Evolutionary conservation across 768 basidiomycete species (phyloP).

Genomic region (Boletus pseudopeckii): DNA sequence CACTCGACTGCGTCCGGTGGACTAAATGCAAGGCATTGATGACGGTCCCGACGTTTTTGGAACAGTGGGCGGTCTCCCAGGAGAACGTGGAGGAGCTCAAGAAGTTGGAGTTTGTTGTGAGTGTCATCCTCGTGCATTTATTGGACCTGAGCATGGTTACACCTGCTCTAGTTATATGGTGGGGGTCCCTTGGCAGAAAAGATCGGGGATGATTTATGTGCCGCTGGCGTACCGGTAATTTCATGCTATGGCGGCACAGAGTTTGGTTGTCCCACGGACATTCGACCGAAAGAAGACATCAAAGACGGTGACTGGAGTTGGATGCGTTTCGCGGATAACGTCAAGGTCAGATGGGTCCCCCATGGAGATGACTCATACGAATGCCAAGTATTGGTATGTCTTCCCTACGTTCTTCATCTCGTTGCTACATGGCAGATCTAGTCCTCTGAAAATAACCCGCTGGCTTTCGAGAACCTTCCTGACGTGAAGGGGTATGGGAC

Average conservation of each 20-base stretch:
- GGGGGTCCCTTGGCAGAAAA: slow-evolving; percentile 16
- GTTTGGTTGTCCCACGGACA: slow-evolving; percentile 7
- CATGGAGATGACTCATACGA: slow-evolving; percentile 34
- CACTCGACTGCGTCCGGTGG: slow-evolving; percentile 12
- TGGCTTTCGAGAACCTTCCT: slow-evolving; percentile 31
- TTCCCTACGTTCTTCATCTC: background rate
- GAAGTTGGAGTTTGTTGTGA: slow-evolving; percentile 16
- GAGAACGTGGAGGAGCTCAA: slow-evolving; percentile 18
- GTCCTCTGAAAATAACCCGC: background rate
- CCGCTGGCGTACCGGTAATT: slow-evolving; percentile 15
- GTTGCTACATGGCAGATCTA: background rate
- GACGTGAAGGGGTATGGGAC: slow-evolving; percentile 37
- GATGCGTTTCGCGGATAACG: slow-evolving; percentile 3
- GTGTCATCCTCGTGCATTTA: background rate
- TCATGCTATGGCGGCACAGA: slow-evolving; percentile 21
- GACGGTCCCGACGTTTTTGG: slow-evolving; percentile 21
- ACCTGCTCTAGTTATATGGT: slow-evolving; percentile 1
- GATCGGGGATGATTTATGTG: slow-evolving; percentile 13
- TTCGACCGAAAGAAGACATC: slow-evolving; percentile 2
- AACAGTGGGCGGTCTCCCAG: slow-evolving; percentile 8
- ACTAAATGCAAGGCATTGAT: slow-evolving; percentile 10
- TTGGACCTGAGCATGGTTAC: background rate
- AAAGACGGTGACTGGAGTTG: slow-evolving; percentile 19
- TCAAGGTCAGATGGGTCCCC: slow-evolving; percentile 31
- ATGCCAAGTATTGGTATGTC: slow-evolving; percentile 33